Percentiles rank a stretch among this genome's conserved stretches.
These are phyloP conservation scores for Crotalaria pallida DNA, from an alignment of 306 rosid genomes.

Conservation along the genomic window DNA sequence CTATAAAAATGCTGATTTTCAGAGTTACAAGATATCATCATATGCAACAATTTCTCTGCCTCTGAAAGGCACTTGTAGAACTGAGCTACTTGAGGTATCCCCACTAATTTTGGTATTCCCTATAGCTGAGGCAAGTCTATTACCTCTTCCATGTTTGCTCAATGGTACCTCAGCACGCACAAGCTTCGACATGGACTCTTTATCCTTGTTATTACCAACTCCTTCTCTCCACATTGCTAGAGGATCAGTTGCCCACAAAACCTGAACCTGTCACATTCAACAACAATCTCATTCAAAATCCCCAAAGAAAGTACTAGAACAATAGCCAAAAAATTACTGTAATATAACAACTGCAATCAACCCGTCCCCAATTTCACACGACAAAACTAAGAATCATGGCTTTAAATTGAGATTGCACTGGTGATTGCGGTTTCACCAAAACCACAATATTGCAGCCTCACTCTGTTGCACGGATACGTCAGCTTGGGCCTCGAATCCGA, in stretches of 20 bases:
- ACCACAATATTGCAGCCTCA: too few species aligned
- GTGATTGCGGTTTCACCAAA: too few species aligned
- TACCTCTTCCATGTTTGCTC: conserved; percentile 76
- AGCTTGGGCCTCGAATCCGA: too few species aligned
- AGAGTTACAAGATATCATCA: conserved; percentile 63
- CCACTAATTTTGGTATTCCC: conserved; percentile 46
- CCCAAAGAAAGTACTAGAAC: neutral
- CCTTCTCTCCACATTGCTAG: conserved; percentile 87
- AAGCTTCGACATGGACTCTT: conserved; percentile 63
- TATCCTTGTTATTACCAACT: conserved; percentile 50
- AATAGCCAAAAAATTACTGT: too few species aligned
- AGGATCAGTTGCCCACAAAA: conserved; percentile 87
- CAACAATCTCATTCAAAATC: neutral
- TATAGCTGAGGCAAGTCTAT: conserved; percentile 66
- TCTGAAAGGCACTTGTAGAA: conserved; percentile 45
- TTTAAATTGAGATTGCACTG: too few species aligned
- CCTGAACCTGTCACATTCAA: conserved; percentile 52
- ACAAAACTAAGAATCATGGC: neutral
- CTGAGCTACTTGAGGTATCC: conserved; percentile 30
- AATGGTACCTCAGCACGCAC: conserved; percentile 73
- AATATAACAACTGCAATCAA: too few species aligned
- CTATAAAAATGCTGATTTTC: neutral
- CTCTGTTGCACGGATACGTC: too few species aligned
- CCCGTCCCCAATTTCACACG: neutral
- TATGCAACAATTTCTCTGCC: conserved; percentile 83